phyloP scores from a whole-genome alignment of 1,139 yeast species.

The Geotrichum reessii region DNA sequence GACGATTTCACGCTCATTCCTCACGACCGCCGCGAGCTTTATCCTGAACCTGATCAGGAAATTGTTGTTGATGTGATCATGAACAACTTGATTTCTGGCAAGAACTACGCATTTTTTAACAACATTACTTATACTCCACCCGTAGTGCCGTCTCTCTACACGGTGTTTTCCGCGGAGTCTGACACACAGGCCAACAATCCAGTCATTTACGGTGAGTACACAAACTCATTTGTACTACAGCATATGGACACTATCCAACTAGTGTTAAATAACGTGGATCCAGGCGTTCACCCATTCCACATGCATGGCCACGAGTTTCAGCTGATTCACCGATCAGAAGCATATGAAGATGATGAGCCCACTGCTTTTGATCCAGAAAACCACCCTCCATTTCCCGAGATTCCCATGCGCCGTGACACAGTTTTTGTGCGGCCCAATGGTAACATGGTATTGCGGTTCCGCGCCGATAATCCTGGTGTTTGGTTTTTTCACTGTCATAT shows the following conservation, averaged over 20 bases:
- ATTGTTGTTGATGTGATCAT: constrained; percentile 63
- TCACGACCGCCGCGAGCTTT: constrained; percentile 44
- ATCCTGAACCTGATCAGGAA: constrained; percentile 60
- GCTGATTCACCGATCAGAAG: constrained; percentile 51
- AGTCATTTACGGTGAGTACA: constrained; percentile 70
- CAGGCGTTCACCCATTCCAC: constrained; percentile 83
- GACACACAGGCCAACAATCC: constrained; percentile 47
- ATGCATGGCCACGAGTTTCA: constrained; percentile 79
- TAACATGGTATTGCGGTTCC: constrained; percentile 58
- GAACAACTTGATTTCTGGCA: constrained; percentile 76
- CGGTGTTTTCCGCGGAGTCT: constrained; percentile 56
- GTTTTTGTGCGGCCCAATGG: constrained; percentile 61
- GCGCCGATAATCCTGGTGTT: constrained; percentile 82
- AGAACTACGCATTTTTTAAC: constrained; percentile 88
- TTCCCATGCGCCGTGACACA: constrained; percentile 65
- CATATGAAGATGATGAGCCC: constrained; percentile 44
- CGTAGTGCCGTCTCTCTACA: constrained; percentile 74
- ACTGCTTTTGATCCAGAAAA: constrained; percentile 47
- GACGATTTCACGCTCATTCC: constrained; percentile 66
- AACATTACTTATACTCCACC: constrained; percentile 69
- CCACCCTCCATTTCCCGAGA: constrained; percentile 53
- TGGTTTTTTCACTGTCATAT: constrained; percentile 94
- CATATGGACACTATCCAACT: constrained; percentile 60
- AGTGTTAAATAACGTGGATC: constrained; percentile 62
- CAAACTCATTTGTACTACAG: constrained; percentile 64